These are phyloP conservation scores for Rhodamnia rubescens DNA, from an alignment of 345 rosid species.

Conservation along the genomic window DNA sequence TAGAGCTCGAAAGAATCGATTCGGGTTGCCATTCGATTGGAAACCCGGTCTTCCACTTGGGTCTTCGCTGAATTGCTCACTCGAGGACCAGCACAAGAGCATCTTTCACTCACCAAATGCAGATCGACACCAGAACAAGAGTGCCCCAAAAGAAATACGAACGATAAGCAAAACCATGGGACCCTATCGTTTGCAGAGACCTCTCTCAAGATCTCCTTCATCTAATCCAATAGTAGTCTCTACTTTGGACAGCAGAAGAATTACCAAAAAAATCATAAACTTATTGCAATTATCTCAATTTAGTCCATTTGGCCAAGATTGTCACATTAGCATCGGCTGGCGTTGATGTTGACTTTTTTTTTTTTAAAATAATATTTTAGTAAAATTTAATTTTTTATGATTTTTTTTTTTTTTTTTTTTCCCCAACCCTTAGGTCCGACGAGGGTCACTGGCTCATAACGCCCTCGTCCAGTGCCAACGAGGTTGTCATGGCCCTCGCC, in stretches of 20 bases:
- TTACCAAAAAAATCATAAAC: too few species aligned
- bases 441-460: too few species aligned
- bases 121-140: not conserved
- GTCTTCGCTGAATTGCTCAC: not conserved
- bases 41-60: not conserved
- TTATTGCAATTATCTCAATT: too few species aligned
- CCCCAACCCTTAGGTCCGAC: too few species aligned
- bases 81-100: not conserved
- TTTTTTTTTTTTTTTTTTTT: too few species aligned
- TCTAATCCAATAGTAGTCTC: slow-evolving; percentile 33
- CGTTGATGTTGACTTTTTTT: too few species aligned
- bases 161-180: not conserved
- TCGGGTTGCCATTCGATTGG: not conserved
- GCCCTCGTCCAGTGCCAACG: too few species aligned
- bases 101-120: not conserved
- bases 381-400: too few species aligned
- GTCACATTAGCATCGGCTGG: too few species aligned
- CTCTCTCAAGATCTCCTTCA: slow-evolving; percentile 55
- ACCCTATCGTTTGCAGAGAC: slow-evolving; percentile 13
- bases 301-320: too few species aligned
- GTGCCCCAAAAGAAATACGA: not conserved
- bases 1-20: not conserved
- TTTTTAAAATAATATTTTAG: too few species aligned
- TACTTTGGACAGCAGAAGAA: not conserved
- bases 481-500: too few species aligned